A percentile compares a stretch with the other conserved stretches of the same genome.
phyloP scores from a whole-genome alignment of 1,284 basidiomycete species.

The Cryptococcus sp. region DNA sequence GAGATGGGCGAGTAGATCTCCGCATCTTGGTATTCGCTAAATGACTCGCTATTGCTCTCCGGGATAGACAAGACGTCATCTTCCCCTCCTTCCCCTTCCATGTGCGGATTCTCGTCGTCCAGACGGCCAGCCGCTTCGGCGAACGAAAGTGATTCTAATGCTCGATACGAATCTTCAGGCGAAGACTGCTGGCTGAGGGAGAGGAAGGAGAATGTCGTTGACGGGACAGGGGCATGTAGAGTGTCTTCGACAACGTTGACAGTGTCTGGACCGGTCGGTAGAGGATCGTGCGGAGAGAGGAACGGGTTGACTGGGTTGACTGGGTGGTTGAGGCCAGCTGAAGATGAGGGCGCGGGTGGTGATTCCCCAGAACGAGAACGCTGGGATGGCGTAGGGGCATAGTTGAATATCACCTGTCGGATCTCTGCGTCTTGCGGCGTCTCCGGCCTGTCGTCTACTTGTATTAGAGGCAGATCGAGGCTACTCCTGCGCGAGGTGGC shows the following conservation, averaged over 20 bases:
- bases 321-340: neutral
- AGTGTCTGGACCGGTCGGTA: neutral
- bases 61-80: constrained; percentile 24
- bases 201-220: constrained; percentile 31
- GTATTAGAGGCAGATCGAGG: constrained; percentile 9
- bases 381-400: constrained; percentile 9
- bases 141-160: constrained; percentile 7
- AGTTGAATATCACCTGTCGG: constrained; percentile 24
- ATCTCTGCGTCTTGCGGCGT: constrained; percentile 25
- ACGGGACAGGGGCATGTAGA: constrained; percentile 5
- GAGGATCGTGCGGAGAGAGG: neutral
- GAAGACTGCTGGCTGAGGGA: constrained; percentile 29
- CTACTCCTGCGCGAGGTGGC: neutral
- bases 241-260: neutral
- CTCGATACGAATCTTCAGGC: constrained; percentile 13
- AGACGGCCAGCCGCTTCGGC: neutral
- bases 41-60: constrained; percentile 5
- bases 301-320: neutral
- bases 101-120: neutral
- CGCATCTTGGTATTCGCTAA: constrained; percentile 26
- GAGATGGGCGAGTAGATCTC: constrained; percentile 28
- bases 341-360: neutral
- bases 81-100: neutral
- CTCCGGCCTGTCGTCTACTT: constrained; percentile 3
- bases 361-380: constrained; percentile 2